Evolutionary conservation across 768 basidiomycete genomes (phyloP).

Genomic region (Tylopilus sp.): DNA sequence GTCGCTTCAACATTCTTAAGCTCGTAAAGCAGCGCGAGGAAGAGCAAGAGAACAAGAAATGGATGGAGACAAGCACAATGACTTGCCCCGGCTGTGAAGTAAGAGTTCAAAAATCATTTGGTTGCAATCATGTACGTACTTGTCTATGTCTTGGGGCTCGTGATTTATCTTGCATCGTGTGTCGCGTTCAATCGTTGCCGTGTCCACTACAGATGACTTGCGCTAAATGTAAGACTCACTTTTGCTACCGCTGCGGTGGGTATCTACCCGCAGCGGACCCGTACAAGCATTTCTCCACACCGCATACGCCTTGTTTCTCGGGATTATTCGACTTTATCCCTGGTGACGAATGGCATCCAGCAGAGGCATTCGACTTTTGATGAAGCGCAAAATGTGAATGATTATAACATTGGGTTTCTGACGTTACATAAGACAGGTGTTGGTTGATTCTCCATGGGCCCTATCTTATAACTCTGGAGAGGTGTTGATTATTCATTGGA

Average conservation of each 20-base stretch:
- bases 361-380: slow-evolving; percentile 37
- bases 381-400: neutral
- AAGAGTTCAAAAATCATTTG: slow-evolving; percentile 69
- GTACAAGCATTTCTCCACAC: slow-evolving; percentile 65
- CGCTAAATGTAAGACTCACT: slow-evolving; percentile 69
- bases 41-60: slow-evolving; percentile 69
- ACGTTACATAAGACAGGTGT: too few species aligned
- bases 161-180: neutral
- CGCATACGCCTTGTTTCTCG: slow-evolving; percentile 51
- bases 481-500: too few species aligned
- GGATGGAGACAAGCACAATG: slow-evolving; percentile 68
- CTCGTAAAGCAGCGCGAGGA: slow-evolving; percentile 66
- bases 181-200: neutral
- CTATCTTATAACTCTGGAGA: too few species aligned
- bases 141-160: neutral
- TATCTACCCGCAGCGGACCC: slow-evolving; percentile 49
- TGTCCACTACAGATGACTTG: slow-evolving; percentile 63
- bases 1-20: slow-evolving; percentile 53
- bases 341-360: slow-evolving; percentile 46
- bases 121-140: slow-evolving; percentile 82
- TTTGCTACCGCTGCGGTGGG: slow-evolving; percentile 76
- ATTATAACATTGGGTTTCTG: too few species aligned
- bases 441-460: too few species aligned
- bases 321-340: slow-evolving; percentile 59
- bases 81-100: slow-evolving; percentile 71